These are phyloP conservation scores for Phytopythium sindhum DNA, from an alignment of 352 stramenopile genomes.

Conservation along the genomic window DNA sequence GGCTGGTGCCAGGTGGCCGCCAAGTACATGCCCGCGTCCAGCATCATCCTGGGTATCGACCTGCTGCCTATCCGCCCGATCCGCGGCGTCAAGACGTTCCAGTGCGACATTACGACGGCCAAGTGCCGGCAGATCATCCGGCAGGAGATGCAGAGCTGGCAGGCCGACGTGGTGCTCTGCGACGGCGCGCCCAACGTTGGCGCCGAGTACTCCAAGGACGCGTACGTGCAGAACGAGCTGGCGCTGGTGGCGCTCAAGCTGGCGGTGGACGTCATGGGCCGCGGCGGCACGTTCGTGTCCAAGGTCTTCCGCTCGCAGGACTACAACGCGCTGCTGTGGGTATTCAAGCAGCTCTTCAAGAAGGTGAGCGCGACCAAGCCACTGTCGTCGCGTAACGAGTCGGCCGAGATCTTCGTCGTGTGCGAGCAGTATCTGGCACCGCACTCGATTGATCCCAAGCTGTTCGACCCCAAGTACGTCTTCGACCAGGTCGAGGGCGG, in stretches of 20 bases:
- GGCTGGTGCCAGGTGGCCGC: constrained; percentile 96
- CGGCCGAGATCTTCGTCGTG: constrained; percentile 99
- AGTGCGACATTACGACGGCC: constrained; percentile 94
- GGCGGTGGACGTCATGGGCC: constrained; percentile 95
- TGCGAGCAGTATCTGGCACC: constrained; percentile 95
- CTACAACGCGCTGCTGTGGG: constrained; percentile 98
- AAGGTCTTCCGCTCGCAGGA: constrained; percentile 98
- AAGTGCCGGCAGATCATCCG: constrained; percentile 90
- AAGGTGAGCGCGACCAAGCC: constrained; percentile 98
- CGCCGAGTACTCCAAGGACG: constrained; percentile 97
- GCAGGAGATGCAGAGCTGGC: constrained; percentile 90
- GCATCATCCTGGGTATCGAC: constrained; percentile 98
- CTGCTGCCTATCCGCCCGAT: constrained; percentile 98
- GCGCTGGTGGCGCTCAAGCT: constrained; percentile 96
- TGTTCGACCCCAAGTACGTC: constrained; percentile 97
- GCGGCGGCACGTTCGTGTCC: constrained; percentile 91
- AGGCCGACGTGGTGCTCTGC: constrained; percentile 98
- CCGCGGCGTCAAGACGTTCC: constrained; percentile 95
- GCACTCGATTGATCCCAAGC: constrained; percentile 96
- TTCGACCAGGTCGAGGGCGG: constrained; percentile 93
- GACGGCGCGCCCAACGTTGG: constrained; percentile 99
- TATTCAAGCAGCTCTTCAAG: constrained; percentile 99
- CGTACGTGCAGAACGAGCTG: constrained; percentile 99
- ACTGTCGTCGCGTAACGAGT: constrained; percentile 96
- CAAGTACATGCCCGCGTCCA: constrained; percentile 92